Evolutionary conservation across 495 filamentous ascomycete genomes (phyloP), one percentile per base, ranked within the genome.

Genomic region (Penicillium riverlandense): DNA sequence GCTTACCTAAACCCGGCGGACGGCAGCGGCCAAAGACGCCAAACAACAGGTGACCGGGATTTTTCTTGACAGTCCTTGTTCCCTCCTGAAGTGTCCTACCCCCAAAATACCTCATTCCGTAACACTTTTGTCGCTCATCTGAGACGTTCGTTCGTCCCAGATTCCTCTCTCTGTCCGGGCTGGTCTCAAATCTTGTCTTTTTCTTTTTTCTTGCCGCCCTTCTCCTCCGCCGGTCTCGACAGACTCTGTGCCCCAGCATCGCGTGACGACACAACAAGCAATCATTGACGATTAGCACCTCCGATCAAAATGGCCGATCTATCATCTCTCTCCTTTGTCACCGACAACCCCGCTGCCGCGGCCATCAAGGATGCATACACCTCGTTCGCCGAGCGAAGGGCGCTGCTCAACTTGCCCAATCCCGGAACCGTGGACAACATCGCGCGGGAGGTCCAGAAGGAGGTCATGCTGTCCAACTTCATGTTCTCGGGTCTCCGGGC

Each of bases 401-500:
- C 79, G 51, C 82, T 83, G 62, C 77, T 99, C 49, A 91, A 90
- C 48, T 75, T 99, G 40, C 77, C 84, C 29, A 96, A 96, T 65
- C 92, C 92, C 29, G 92, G 94, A 41, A 86, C 85, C 16, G 81
- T 96, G 44, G 92, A 99, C 65, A 85, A 87, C 56, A 84, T 99
- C 60, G 82, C 83, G 44, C 78, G 85, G 53, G 92, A 99, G 76
- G 89, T 96, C 36, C 82, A 92, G 69, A 88, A 89, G 61, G 90
- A 96, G 74, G 90, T 95, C 37, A 82, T 96, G 62, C 79, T 95
- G 52, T 89, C 82, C 64, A 95, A 96, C 70, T 85, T 87, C 60
- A 92, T 90, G 79, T 97, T 97, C 76, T 78, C 86, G 13, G 94
- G 94, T 44, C 77, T 99, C 60, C 85, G 89, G 50, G 94, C 92